phyloP scores from a whole-genome alignment of 768 basidiomycete genomes.

The Pulveroboletus ravenelii region DNA sequence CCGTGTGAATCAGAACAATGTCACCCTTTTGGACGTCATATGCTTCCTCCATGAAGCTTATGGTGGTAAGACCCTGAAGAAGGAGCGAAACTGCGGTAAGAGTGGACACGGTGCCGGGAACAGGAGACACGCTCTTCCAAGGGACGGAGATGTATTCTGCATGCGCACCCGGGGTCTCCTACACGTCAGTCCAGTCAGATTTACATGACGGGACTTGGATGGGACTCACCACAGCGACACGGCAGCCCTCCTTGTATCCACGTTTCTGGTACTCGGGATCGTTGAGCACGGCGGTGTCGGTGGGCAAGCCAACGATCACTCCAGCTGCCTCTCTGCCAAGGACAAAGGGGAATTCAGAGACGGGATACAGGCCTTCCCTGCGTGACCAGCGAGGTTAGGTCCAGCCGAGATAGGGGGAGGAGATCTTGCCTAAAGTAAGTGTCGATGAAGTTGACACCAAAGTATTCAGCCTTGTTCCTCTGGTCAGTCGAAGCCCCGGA shows the following conservation, averaged over 20 bases:
- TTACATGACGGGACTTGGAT: background rate
- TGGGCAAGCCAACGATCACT: slow-evolving; percentile 67
- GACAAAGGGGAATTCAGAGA: slow-evolving; percentile 53
- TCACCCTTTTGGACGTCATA: slow-evolving; percentile 80
- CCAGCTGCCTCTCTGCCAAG: slow-evolving; percentile 82
- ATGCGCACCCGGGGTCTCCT: slow-evolving; percentile 51
- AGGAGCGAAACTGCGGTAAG: slow-evolving; percentile 61
- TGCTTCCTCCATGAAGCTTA: slow-evolving; percentile 77
- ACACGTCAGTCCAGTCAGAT: background rate
- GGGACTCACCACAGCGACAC: slow-evolving; percentile 61
- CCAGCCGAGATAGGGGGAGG: background rate
- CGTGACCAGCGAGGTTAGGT: background rate
- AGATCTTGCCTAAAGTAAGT: slow-evolving; percentile 65
- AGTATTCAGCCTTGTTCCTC: slow-evolving; percentile 54
- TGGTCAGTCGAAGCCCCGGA: background rate
- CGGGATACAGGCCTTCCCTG: slow-evolving; percentile 63
- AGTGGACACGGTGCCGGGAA: slow-evolving; percentile 60
- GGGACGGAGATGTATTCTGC: slow-evolving; percentile 70
- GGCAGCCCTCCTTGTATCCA: slow-evolving; percentile 62
- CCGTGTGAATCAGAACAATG: slow-evolving; percentile 79
- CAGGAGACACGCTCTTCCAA: slow-evolving; percentile 55
- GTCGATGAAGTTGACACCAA: slow-evolving; percentile 86
- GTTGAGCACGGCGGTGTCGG: slow-evolving; percentile 53
- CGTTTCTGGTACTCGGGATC: slow-evolving; percentile 61
- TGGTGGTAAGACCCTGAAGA: slow-evolving; percentile 74